Conservation (phyloP, 208 protist genomes). For the Wallacemonas sp. region DNA sequence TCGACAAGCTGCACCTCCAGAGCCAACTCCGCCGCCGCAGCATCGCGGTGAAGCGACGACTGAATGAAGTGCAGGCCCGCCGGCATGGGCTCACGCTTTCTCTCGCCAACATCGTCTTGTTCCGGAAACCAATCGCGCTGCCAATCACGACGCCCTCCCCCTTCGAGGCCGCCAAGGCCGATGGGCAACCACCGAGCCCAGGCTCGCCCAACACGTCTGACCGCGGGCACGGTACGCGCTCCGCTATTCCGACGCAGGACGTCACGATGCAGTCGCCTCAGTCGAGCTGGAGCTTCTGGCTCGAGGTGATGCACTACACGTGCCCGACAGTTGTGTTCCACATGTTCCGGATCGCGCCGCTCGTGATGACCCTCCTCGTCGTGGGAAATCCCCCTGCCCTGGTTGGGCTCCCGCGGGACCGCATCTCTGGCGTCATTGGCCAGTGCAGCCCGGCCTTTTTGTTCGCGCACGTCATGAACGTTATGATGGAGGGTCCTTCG, state of each 20-base stretch:
- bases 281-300: neutral
- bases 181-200: neutral
- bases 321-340: slow-evolving; percentile 26
- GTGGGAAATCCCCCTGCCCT: slow-evolving; percentile 22
- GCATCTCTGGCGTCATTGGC: neutral
- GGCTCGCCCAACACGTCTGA: neutral
- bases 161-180: neutral
- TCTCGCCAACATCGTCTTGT: neutral
- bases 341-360: slow-evolving; percentile 36
- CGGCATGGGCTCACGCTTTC: neutral
- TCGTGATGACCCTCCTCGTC: slow-evolving; percentile 25
- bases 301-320: slow-evolving; percentile 21
- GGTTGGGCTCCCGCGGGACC: slow-evolving; percentile 22
- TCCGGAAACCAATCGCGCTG: neutral
- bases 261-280: neutral
- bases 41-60: neutral
- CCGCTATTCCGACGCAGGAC: neutral
- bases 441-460: slow-evolving; percentile 1
- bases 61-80: neutral
- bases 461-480: neutral
- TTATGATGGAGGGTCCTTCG: neutral
- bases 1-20: slow-evolving; percentile 37
- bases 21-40: slow-evolving; percentile 34
- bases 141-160: neutral
- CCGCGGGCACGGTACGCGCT: slow-evolving; percentile 6